Conservation (phyloP, 495 filamentous ascomycete genomes). For the Trichocladium uniseriatum region DNA sequence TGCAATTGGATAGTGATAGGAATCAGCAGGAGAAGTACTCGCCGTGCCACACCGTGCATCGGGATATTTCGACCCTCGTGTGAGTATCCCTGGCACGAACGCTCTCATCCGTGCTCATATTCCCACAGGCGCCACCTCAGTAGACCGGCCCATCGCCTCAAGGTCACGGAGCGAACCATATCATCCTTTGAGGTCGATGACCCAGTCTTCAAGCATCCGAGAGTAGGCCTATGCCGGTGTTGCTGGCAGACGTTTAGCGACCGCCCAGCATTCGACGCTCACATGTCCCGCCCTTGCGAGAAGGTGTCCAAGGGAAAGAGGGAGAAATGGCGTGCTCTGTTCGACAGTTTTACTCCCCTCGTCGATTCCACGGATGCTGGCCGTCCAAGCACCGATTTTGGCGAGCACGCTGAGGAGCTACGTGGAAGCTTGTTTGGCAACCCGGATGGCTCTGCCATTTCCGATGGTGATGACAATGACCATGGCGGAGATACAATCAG, state of each 20-base stretch:
- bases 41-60: conserved; percentile 27
- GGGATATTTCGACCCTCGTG: conserved; percentile 30
- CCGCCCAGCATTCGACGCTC: conserved; percentile 15
- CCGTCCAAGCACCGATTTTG: not conserved
- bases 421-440: conserved; percentile 1
- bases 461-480: not conserved
- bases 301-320: conserved; percentile 28
- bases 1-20: conserved; percentile 17
- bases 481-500: not conserved
- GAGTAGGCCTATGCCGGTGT: conserved; percentile 22
- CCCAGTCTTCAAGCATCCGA: conserved; percentile 17
- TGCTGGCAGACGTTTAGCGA: conserved; percentile 24
- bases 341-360: conserved; percentile 24
- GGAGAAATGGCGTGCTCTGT: conserved; percentile 28
- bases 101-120: conserved; percentile 1
- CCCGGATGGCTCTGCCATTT: not conserved
- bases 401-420: conserved; percentile 4
- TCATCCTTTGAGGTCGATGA: conserved; percentile 27
- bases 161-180: conserved; percentile 19
- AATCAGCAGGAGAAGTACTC: conserved; percentile 24
- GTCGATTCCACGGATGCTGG: not conserved
- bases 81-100: conserved; percentile 7
- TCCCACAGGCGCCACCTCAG: conserved; percentile 22
- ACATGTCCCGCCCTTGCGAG: conserved; percentile 16
- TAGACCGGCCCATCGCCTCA: conserved; percentile 25